phyloP scores from a whole-genome alignment of 805 yeast species.

The Saturnispora quitensis region DNA sequence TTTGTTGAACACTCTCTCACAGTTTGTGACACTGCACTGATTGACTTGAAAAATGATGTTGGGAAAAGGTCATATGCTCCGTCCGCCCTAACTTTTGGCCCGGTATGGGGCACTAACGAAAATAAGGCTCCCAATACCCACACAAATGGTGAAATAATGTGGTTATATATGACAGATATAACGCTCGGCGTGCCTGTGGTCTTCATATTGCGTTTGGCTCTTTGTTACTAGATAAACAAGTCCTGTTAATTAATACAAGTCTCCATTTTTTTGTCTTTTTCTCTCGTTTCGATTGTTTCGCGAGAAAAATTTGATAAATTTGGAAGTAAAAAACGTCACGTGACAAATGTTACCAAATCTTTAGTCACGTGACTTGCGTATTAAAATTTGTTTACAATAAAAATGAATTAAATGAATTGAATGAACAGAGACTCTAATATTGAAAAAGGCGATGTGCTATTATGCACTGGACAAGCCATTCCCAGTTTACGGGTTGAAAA shows the following conservation, averaged over 20 bases:
- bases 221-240: background rate
- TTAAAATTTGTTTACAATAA: too few species aligned
- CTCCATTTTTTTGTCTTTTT: background rate
- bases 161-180: background rate
- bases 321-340: background rate
- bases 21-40: background rate
- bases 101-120: background rate
- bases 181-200: background rate
- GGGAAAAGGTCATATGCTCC: slow-evolving; percentile 1
- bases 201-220: background rate
- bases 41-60: background rate
- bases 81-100: background rate
- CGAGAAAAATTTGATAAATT: background rate
- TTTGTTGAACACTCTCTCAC: slow-evolving; percentile 36
- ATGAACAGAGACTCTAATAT: background rate
- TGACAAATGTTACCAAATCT: background rate
- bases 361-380: background rate
- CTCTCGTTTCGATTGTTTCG: background rate
- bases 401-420: too few species aligned
- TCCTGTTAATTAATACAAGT: background rate
- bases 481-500: background rate
- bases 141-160: background rate
- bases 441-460: background rate
- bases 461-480: background rate
- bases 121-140: background rate